These are phyloP conservation scores for Pestalotiopsis sp. DNA, from an alignment of 2,329 filamentous ascomycete species.

Conservation along the genomic window DNA sequence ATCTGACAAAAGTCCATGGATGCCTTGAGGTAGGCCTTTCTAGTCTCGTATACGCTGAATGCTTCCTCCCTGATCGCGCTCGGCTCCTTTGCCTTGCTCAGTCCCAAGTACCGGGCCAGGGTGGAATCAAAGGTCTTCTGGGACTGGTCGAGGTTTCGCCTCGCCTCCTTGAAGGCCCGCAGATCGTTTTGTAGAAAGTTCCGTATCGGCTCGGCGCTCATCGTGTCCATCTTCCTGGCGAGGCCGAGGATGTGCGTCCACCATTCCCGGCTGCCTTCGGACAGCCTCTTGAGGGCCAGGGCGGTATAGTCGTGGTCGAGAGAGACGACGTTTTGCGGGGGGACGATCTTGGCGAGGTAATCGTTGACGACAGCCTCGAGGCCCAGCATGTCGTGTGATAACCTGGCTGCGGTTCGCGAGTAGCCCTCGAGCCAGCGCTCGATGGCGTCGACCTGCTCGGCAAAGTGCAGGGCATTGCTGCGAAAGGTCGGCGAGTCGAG, in stretches of 20 bases:
- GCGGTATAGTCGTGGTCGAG: slow-evolving; percentile 95
- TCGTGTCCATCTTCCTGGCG: slow-evolving; percentile 74
- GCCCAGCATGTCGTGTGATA: slow-evolving; percentile 63
- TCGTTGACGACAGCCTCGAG: slow-evolving; percentile 79
- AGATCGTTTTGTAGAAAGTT: slow-evolving; percentile 78
- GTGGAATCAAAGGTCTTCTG: slow-evolving; percentile 85
- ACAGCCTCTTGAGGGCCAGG: slow-evolving; percentile 79
- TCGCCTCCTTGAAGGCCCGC: slow-evolving; percentile 81
- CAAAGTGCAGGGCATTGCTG: slow-evolving; percentile 80
- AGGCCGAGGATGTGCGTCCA: slow-evolving; percentile 75
- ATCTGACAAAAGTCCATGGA: slow-evolving; percentile 92
- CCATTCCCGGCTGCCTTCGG: slow-evolving; percentile 84
- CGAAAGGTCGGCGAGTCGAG: slow-evolving; percentile 97
- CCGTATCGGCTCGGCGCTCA: slow-evolving; percentile 80
- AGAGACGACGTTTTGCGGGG: slow-evolving; percentile 72
- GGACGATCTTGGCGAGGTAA: slow-evolving; percentile 75
- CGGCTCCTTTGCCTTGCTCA: slow-evolving; percentile 91
- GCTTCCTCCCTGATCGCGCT: slow-evolving; percentile 91
- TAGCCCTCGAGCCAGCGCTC: slow-evolving; percentile 85
- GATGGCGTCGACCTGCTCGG: slow-evolving; percentile 86
- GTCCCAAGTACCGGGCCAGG: slow-evolving; percentile 77
- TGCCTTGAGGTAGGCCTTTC: slow-evolving; percentile 86
- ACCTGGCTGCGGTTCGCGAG: slow-evolving; percentile 51
- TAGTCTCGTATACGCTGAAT: slow-evolving; percentile 89
- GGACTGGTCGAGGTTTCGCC: slow-evolving; percentile 71